A percentile compares a stretch with the other conserved stretches of the same genome.
phyloP scores from a whole-genome alignment of 139 green algal species.

The Raphidocelis subcapitata region DNA sequence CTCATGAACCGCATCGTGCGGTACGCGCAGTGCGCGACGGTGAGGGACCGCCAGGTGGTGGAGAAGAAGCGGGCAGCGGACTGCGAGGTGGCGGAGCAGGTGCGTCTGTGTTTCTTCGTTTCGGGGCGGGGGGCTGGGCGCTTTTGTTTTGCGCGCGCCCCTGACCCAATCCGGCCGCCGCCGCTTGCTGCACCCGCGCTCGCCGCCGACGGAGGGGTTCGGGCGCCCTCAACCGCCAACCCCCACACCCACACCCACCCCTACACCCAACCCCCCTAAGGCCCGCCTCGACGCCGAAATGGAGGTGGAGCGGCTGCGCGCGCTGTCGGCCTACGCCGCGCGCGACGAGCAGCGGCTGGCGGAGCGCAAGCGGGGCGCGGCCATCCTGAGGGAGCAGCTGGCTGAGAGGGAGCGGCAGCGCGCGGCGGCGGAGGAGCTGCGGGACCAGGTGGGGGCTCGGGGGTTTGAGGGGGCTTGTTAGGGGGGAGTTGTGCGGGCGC shows the following conservation, averaged over 20 bases:
- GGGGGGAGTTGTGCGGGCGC: background rate
- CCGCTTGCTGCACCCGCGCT: no score
- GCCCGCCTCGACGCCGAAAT: slow-evolving; percentile 76
- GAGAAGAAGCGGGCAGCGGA: background rate
- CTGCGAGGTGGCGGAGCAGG: background rate
- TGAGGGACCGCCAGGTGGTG: slow-evolving; percentile 77
- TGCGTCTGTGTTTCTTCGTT: no score
- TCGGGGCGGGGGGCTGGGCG: background rate
- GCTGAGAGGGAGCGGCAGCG: slow-evolving; percentile 55
- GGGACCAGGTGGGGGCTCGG: slow-evolving; percentile 45
- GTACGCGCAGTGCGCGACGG: slow-evolving; percentile 85
- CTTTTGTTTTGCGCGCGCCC: background rate
- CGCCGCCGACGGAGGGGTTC: no score
- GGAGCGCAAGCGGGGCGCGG: slow-evolving; percentile 60
- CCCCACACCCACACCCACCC: no score
- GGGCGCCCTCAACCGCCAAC: no score
- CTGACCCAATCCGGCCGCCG: background rate
- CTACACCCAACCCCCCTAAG: slow-evolving; percentile 23
- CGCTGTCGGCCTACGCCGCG: slow-evolving; percentile 27
- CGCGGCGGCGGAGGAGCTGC: slow-evolving; percentile 60
- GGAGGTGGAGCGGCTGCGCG: slow-evolving; percentile 77
- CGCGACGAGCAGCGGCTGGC: slow-evolving; percentile 65
- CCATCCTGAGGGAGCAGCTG: slow-evolving; percentile 80
- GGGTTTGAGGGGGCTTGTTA: background rate
- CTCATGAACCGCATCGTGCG: slow-evolving; percentile 93